phyloP scores from a whole-genome alignment of 768 basidiomycete genomes.

The Boletus speciosus region DNA sequence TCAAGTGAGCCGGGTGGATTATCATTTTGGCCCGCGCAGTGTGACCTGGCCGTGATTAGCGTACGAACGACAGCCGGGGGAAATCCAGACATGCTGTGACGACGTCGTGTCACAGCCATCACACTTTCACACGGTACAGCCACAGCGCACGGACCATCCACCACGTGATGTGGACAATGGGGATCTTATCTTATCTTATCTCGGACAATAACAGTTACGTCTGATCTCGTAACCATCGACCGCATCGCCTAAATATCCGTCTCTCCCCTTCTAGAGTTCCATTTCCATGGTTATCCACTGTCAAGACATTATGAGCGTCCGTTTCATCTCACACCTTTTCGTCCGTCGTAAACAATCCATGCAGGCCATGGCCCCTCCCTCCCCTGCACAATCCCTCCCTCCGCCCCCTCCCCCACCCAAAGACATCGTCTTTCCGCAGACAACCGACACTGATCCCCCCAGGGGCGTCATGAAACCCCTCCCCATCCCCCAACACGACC shows the following conservation, averaged over 20 bases:
- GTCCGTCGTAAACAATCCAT: slow-evolving; percentile 16
- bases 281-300: slow-evolving; percentile 13
- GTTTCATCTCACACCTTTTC: slow-evolving; percentile 12
- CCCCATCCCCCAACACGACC: slow-evolving; percentile 16
- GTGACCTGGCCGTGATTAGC: slow-evolving; percentile 36
- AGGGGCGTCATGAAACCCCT: slow-evolving; percentile 18
- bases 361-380: not conserved
- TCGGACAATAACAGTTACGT: not conserved
- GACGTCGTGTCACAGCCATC: slow-evolving; percentile 25
- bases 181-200: slow-evolving; percentile 21
- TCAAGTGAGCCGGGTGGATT: slow-evolving; percentile 20
- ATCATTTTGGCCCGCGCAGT: slow-evolving; percentile 36
- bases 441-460: not conserved
- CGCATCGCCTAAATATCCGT: not conserved
- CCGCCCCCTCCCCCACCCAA: slow-evolving; percentile 26
- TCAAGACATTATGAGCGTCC: slow-evolving; percentile 5
- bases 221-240: slow-evolving; percentile 7
- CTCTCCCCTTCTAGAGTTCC: no score
- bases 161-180: slow-evolving; percentile 1
- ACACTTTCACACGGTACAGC: slow-evolving; percentile 24
- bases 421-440: not conserved
- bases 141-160: slow-evolving; percentile 28
- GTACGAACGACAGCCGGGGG: slow-evolving; percentile 36
- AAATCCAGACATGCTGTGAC: slow-evolving; percentile 33
- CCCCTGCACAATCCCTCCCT: slow-evolving; percentile 2